These are phyloP conservation scores for Sistotremastrum suecicum DNA, from an alignment of 768 basidiomycete species.

Conservation along the genomic window DNA sequence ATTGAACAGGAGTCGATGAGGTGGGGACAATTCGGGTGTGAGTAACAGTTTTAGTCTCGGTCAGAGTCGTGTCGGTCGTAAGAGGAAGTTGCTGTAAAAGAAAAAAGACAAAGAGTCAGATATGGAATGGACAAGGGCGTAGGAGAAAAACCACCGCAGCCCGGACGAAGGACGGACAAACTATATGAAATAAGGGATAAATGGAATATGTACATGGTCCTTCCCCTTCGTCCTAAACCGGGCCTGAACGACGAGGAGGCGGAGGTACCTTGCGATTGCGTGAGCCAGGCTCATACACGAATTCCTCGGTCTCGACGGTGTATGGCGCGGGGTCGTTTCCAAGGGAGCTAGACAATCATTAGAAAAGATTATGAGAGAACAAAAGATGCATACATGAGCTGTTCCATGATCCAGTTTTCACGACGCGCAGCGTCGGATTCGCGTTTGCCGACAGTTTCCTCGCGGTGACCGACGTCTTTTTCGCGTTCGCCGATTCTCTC, in stretches of 20 bases:
- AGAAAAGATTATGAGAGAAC: not conserved
- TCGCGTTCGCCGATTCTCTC: slow-evolving; percentile 76
- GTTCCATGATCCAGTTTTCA: slow-evolving; percentile 88
- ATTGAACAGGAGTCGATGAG: slow-evolving; percentile 48
- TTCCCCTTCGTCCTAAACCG: slow-evolving; percentile 93
- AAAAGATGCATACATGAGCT: slow-evolving; percentile 52
- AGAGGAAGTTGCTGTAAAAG: slow-evolving; percentile 26
- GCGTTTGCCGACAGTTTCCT: slow-evolving; percentile 72
- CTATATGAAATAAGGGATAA: slow-evolving; percentile 22
- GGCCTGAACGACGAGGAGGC: slow-evolving; percentile 73
- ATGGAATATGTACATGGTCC: slow-evolving; percentile 22
- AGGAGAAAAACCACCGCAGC: slow-evolving; percentile 52
- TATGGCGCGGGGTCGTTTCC: slow-evolving; percentile 48
- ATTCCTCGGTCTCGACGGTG: slow-evolving; percentile 57
- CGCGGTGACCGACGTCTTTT: slow-evolving; percentile 73
- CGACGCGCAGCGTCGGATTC: slow-evolving; percentile 81
- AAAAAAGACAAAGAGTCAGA: slow-evolving; percentile 19
- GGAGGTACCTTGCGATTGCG: slow-evolving; percentile 87
- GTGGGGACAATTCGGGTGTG: slow-evolving; percentile 18
- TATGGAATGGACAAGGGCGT: slow-evolving; percentile 14
- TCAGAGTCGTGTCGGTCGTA: slow-evolving; percentile 24
- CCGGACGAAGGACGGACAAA: slow-evolving; percentile 69
- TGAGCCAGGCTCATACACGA: slow-evolving; percentile 56
- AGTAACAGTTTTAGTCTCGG: slow-evolving; percentile 29
- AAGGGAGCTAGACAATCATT: slow-evolving; percentile 32